Conservation (phyloP, 768 basidiomycete species). For the Pleurotus tuber-regium region DNA sequence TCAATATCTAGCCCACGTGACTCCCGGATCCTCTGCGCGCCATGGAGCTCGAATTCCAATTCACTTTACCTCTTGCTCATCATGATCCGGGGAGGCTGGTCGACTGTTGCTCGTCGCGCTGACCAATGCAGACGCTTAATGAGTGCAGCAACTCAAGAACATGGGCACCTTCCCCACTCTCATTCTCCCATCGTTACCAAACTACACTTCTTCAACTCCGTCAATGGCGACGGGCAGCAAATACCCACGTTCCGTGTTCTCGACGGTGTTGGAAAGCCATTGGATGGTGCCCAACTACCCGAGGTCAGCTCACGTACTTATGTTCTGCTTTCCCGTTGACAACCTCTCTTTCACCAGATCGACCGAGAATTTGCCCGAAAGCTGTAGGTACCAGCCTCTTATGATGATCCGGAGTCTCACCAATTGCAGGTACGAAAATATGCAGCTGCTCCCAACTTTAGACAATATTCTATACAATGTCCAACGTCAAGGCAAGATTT, state of each 20-base stretch:
- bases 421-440: slow-evolving; percentile 63
- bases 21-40: slow-evolving; percentile 4
- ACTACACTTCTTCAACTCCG: slow-evolving; percentile 79
- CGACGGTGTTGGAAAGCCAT: slow-evolving; percentile 71
- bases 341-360: slow-evolving; percentile 44
- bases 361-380: slow-evolving; percentile 64
- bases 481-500: slow-evolving; percentile 91
- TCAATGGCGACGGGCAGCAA: slow-evolving; percentile 53
- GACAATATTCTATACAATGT: slow-evolving; percentile 91
- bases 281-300: slow-evolving; percentile 74
- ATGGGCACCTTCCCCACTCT: slow-evolving; percentile 37
- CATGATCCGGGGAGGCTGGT: slow-evolving; percentile 34
- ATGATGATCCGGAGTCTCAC: not conserved
- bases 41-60: not conserved
- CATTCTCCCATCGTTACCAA: slow-evolving; percentile 65
- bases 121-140: slow-evolving; percentile 15
- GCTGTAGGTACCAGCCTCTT: slow-evolving; percentile 37
- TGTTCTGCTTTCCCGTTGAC: no score
- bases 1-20: not conserved
- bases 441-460: slow-evolving; percentile 77
- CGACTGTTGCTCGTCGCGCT: slow-evolving; percentile 16
- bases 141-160: slow-evolving; percentile 7
- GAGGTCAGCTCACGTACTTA: slow-evolving; percentile 48
- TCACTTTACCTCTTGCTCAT: slow-evolving; percentile 15
- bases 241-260: slow-evolving; percentile 88